Conservation (phyloP, 2,329 filamentous ascomycete species). For the Arthroderma uncinatum region DNA sequence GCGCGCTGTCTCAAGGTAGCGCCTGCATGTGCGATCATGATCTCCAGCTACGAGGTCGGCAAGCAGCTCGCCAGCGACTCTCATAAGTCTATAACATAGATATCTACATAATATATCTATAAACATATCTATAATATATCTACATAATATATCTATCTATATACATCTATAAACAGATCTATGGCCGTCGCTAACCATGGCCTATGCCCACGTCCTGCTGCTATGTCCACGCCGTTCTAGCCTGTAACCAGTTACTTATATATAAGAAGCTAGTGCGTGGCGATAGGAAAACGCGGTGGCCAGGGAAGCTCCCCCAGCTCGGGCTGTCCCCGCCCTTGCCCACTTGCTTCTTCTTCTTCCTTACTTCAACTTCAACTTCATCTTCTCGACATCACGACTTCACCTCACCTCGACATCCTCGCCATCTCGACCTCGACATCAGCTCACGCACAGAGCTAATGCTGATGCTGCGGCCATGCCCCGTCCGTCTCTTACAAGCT, state of each 20-base stretch:
- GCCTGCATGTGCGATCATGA: slow-evolving; percentile 97
- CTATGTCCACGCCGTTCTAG: neutral
- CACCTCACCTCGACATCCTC: neutral
- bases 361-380: slow-evolving; percentile 3
- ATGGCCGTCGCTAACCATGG: neutral
- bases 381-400: neutral
- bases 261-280: neutral
- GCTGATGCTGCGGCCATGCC: slow-evolving; percentile 50
- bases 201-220: neutral
- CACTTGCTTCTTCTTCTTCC: neutral
- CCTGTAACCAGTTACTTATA: neutral
- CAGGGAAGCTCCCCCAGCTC: neutral
- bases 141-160: neutral
- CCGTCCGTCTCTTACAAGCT: slow-evolving; percentile 73
- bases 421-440: too few relatives aligned
- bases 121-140: neutral
- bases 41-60: slow-evolving; percentile 91
- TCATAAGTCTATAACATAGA: slow-evolving; percentile 39
- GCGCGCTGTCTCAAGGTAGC: slow-evolving; percentile 88
- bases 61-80: slow-evolving; percentile 73
- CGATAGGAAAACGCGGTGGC: neutral
- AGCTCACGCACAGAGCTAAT: too few relatives aligned
- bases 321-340: neutral
- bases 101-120: too few relatives aligned
- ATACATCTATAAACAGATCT: too few relatives aligned